Conservation (phyloP, 768 basidiomycete genomes). For the Pisolithus sp. region DNA sequence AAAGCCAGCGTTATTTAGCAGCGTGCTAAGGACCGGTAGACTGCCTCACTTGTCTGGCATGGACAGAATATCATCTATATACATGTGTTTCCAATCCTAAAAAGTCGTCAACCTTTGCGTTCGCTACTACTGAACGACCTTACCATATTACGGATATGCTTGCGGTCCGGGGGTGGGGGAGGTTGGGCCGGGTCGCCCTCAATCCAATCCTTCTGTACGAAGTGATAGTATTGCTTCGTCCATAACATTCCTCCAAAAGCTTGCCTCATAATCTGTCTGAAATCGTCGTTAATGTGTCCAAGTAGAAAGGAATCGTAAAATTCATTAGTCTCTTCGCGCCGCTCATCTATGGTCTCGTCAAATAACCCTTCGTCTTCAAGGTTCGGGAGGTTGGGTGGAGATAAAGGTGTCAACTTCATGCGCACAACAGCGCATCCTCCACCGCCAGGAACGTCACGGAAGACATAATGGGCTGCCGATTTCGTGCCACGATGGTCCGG, state of each 20-base stretch:
- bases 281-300: constrained; percentile 85
- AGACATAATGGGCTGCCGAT: constrained; percentile 85
- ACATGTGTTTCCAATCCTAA: constrained; percentile 93
- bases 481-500: constrained; percentile 88
- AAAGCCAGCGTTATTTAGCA: constrained; percentile 3
- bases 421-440: constrained; percentile 96
- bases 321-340: constrained; percentile 91
- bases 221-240: constrained; percentile 97
- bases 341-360: constrained; percentile 84
- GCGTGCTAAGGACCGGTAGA: neutral
- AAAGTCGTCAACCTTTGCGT: neutral
- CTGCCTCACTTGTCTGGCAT: constrained; percentile 92
- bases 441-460: constrained; percentile 77
- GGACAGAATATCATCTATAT: constrained; percentile 91
- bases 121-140: constrained; percentile 14
- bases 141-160: constrained; percentile 77
- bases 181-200: constrained; percentile 95
- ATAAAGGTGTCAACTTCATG: constrained; percentile 79
- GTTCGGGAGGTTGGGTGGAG: constrained; percentile 68
- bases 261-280: constrained; percentile 95
- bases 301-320: constrained; percentile 80
- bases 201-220: constrained; percentile 95
- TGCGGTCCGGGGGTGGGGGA: constrained; percentile 84
- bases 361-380: constrained; percentile 85
- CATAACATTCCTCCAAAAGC: constrained; percentile 96